Conservation (phyloP, 108 stramenopile species). For the Cyclotella distinguenda region DNA sequence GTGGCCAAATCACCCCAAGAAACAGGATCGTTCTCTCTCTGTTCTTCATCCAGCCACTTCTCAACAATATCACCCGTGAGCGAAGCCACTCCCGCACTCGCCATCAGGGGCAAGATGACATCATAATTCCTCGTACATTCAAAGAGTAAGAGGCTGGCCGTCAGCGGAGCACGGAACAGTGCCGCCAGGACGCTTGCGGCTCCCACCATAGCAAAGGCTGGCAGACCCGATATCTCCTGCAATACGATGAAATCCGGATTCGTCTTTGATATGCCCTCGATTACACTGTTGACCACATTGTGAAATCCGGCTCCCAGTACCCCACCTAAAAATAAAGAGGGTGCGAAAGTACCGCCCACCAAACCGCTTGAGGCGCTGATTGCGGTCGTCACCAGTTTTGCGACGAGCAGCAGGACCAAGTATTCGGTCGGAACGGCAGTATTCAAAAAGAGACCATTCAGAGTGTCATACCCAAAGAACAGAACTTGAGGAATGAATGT, state of each 20-base stretch:
- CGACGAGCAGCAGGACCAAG: conserved; percentile 55
- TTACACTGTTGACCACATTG: conserved; percentile 42
- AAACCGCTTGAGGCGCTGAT: conserved; percentile 81
- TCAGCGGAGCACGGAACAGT: conserved; percentile 89
- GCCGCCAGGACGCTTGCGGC: conserved; percentile 85
- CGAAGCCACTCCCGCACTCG: conserved; percentile 65
- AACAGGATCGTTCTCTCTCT: conserved; percentile 43
- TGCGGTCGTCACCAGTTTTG: conserved; percentile 80
- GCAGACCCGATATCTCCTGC: conserved; percentile 61
- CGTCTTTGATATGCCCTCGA: conserved; percentile 20
- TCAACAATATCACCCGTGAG: conserved; percentile 43
- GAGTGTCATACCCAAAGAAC: conserved; percentile 93
- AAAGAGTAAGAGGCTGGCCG: conserved; percentile 81
- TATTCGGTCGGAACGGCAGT: conserved; percentile 48
- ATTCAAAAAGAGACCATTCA: conserved; percentile 81
- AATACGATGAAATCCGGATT: conserved; percentile 35
- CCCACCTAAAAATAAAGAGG: conserved; percentile 88
- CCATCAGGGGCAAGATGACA: conserved; percentile 81
- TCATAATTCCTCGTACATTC: conserved; percentile 93
- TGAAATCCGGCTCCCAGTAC: conserved; percentile 89
- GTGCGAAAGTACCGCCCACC: conserved; percentile 93
- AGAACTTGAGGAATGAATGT: conserved; percentile 80
- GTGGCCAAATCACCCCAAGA: conserved; percentile 45
- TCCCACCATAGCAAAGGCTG: conserved; percentile 93
- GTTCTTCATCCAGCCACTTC: conserved; percentile 48